Evolutionary conservation across 345 rosid genomes (phyloP).

Genomic region (Fremontodendron californicum): DNA sequence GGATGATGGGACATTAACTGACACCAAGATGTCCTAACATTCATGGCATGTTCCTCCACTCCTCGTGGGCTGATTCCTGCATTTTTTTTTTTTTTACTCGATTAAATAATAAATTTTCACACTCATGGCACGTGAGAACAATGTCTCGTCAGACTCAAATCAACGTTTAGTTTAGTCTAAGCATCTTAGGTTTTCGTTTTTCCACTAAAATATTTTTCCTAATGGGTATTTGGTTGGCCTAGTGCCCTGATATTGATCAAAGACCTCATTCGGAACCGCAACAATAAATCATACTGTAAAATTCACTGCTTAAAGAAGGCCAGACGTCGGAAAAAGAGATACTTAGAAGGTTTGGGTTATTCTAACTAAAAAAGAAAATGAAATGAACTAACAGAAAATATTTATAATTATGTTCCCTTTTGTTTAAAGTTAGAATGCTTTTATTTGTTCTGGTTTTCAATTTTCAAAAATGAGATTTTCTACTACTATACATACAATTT

Average conservation of each 20-base stretch:
- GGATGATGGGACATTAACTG: not conserved
- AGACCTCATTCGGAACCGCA: not conserved
- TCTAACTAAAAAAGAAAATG: not conserved
- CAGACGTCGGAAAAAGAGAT: not conserved
- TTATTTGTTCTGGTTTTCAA: too few species aligned
- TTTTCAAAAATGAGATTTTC: not conserved
- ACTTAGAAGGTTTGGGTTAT: not conserved
- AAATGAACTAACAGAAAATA: not conserved
- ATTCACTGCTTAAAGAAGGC: not conserved
- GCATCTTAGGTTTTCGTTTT: not conserved
- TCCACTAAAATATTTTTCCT: not conserved
- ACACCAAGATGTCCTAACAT: not conserved
- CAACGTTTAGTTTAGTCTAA: not conserved
- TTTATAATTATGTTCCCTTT: too few species aligned
- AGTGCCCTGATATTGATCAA: not conserved
- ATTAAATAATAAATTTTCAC: not conserved
- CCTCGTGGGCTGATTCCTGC: not conserved
- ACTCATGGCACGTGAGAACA: not conserved
- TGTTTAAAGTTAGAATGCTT: too few species aligned
- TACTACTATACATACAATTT: too few species aligned
- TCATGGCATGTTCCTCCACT: not conserved
- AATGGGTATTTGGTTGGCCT: not conserved
- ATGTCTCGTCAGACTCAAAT: not conserved
- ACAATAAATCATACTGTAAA: not conserved
- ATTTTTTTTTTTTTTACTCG: not conserved